A percentile compares a stretch with the other conserved stretches of the same genome.
These are phyloP conservation scores for Cercospora berteroae DNA, from an alignment of 2,329 filamentous ascomycete species.

Conservation along the genomic window DNA sequence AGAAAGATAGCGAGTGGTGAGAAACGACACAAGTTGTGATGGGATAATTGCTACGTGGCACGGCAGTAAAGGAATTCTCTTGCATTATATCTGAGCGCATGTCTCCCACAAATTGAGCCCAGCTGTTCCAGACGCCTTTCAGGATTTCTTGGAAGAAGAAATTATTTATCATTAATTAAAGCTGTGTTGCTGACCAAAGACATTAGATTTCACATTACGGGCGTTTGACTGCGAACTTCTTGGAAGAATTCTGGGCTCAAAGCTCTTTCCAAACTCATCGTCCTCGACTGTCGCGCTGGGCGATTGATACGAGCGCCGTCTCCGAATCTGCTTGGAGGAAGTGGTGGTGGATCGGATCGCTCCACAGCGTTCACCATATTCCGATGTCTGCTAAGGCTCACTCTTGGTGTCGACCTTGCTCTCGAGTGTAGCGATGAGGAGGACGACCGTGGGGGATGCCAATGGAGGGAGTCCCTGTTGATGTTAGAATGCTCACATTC, in stretches of 20 bases:
- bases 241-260: slow-evolving; percentile 2
- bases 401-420: neutral
- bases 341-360: neutral
- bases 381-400: neutral
- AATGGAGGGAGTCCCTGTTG: neutral
- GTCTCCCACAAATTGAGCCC: neutral
- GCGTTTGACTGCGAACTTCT: neutral
- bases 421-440: neutral
- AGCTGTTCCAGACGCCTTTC: neutral
- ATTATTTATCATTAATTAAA: neutral
- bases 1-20: slow-evolving; percentile 77
- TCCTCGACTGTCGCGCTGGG: neutral
- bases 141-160: neutral
- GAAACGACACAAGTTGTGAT: slow-evolving; percentile 88
- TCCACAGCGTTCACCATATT: neutral
- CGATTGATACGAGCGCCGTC: neutral
- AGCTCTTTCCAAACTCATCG: slow-evolving; percentile 2
- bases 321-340: neutral
- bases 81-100: neutral
- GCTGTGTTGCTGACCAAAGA: neutral
- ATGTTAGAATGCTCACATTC: neutral
- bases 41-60: neutral
- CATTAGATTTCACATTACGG: neutral
- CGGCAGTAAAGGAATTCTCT: neutral
- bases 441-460: neutral